Base-by-base conservation (phyloP, 805 yeast genomes). In the Kluyveromyces siamensis region DNA sequence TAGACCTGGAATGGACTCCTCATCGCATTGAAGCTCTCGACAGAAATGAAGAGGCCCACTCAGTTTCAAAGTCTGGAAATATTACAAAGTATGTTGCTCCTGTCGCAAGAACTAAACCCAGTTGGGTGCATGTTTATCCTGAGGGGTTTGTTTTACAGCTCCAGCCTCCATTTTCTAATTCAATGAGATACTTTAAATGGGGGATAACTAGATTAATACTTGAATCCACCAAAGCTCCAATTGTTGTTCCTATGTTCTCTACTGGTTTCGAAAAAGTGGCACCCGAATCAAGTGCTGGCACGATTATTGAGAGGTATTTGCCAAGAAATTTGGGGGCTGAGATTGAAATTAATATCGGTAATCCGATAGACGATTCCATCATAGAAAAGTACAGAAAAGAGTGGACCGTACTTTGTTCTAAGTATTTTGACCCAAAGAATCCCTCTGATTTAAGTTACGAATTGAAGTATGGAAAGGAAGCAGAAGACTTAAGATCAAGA, bases 161-260 rank as follows among this genome's bases (percentile, higher is more conserved):
- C 44, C 75, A 81, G 51, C 81, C 83, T 36, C 96, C 96, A 0
- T 81, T 79, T 61, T 73, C 76, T 45, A 85, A 87, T 55, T 88
- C 97, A 3, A 87, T 93, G 93, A 73, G 96, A 53, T 91, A 87
- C 66, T 91, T 93, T 73, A 84, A 87, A 61, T 91, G 98, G 98
- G 99, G 99, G 0, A 81, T 89, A 1, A 79, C 96, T 2, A 74
- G 99, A 55, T 62, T 90, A 55, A 74, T 93, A 6, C 67, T 93
- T 48, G 99, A 91, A 64, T 73, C 95, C 9, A 81, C 91, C 0
- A 76, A 77, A 50, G 80, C 91, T 0, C 98, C 99, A 0, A 79
- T 90, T 1, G 78, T 91, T 14, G 80, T 93, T 14, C 98, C 98
- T 1, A 84, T 91, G 16, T 91, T 83, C 60, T 71, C 87, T 6